Base-by-base conservation (phyloP, 345 rosid genomes). In the Clarkia xantiana region DNA sequence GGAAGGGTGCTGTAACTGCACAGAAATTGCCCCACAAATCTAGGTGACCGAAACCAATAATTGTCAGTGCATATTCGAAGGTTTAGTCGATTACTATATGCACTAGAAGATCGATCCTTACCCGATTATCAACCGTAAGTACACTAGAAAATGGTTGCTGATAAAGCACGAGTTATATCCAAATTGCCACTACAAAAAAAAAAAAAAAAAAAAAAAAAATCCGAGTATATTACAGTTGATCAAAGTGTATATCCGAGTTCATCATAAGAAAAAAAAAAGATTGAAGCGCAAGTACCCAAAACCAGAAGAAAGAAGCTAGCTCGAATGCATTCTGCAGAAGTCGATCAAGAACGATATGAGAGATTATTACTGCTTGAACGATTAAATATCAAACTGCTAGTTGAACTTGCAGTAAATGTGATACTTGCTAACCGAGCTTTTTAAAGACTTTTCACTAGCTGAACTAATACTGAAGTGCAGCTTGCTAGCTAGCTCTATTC, bases 1-100 rank as follows among this genome's bases (percentile, higher is more conserved):
- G 96, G 98, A 49, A 91, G 94, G 25, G 96, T 91, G 65, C 72
- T 80, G 77, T 87, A 91, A 56, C 94, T 86, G 69, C 95, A 84
- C 15, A 86, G 62, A 60, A 91, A 58, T 40, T 91, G 95, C 29
- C 80, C 90, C 44, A 80, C 81, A 40, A 80, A 51, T 58, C 98
- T 87, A 74, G 1, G 13, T 3, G 46, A 41, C 23, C 44, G 9
- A 40, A 29, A 10, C 29, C 23, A 5, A 39, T 13, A 15, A 40
- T 14, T n/a, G n/a, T 20, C 18, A 22, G 25, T 22, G 5, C 25
- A 22, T 22, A 22, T 22, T 22, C 25, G 5, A 22, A 29, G 36
- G 36, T 1, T 29, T 29, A 29, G 36, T 3, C 2, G 8, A 29
- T 29, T 29, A 3, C 36, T 1, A 29, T 29, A 29, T 0, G 36